A percentile compares a stretch with the other conserved stretches of the same genome.
These are phyloP conservation scores for Petasospora fabianii DNA, from an alignment of 1,139 yeast species.

Conservation along the genomic window DNA sequence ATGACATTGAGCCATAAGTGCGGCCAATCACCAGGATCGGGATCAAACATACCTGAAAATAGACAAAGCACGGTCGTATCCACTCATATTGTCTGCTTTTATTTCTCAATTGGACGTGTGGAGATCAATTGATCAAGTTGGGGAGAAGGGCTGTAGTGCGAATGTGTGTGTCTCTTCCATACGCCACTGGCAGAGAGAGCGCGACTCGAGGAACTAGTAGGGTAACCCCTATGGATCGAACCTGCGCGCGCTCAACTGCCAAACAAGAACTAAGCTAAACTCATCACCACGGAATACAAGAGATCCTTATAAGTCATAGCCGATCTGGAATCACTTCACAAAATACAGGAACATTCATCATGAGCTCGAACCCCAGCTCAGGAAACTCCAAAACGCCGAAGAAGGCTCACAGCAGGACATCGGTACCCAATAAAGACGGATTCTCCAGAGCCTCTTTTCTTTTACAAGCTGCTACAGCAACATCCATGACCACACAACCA, in stretches of 20 bases:
- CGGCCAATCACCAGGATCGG: neutral
- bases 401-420: constrained; percentile 6
- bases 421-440: constrained; percentile 53
- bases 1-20: too few species aligned
- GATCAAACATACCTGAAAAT: constrained; percentile 68
- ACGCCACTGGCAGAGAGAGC: too few species aligned
- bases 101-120: neutral
- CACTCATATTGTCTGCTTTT: constrained; percentile 64
- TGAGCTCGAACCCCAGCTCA: too few species aligned
- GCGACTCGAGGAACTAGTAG: too few species aligned
- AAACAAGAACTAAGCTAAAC: too few species aligned
- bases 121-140: neutral
- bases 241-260: too few species aligned
- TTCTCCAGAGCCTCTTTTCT: constrained; percentile 55
- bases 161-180: too few species aligned
- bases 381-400: neutral
- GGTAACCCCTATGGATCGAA: too few species aligned
- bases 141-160: too few species aligned
- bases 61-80: constrained; percentile 98
- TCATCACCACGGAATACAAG: too few species aligned
- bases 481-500: constrained; percentile 17
- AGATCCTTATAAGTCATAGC: neutral
- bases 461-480: constrained; percentile 44
- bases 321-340: neutral
- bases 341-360: neutral